Base-by-base conservation (phyloP, 352 stramenopile genomes). In the Pythium phragmiticola region DNA sequence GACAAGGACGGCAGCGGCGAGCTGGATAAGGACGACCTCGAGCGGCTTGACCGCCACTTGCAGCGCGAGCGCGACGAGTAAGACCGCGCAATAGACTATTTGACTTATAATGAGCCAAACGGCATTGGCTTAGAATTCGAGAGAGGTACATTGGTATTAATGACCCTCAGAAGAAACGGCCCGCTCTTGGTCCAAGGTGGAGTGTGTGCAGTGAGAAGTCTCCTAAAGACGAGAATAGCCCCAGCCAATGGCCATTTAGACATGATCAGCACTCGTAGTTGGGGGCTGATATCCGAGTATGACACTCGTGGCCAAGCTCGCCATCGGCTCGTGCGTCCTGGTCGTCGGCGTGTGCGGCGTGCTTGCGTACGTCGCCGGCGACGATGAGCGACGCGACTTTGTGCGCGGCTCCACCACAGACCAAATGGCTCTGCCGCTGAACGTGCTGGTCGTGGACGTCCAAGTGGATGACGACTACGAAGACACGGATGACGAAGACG, bases 1-100 rank as follows among this genome's bases (percentile, higher is more conserved):
- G 78, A 90, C 60, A 76, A 80, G 41, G 78, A 90, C 54, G 72
- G 77, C 8, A 90, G 75, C 49, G 81, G 77, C n/a, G 81, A 88
- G 56, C 57, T 90, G 7, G 78, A 90, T 61, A 83, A 76, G n/a
- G 78, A 80, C 14, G 80, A 89, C 49, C 59, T 89, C 21, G 75
- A 88, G 63, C 75, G 80, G 1, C 66, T 90, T 4, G 81, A 90
- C 52, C 70, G 62, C n/a, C 66, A 87, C 21, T 63, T 90, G 2
- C 74, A 87, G 55, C 69, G 68, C 47, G 65, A 75, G 41, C 67
- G 84, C 11, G 62, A 78, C 37, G 12, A 64, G 8, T 19, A 62
- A 37, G 46, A 50, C 43, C 13, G 8, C n/a, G n/a, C 7, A 50
- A 5, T 30, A 30, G 2, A 30, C 7, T 41, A 41, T 2, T 13